A percentile compares a stretch with the other conserved stretches of the same genome.
phyloP scores from a whole-genome alignment of 352 stramenopile species.

The Pythium brachiatum region DNA sequence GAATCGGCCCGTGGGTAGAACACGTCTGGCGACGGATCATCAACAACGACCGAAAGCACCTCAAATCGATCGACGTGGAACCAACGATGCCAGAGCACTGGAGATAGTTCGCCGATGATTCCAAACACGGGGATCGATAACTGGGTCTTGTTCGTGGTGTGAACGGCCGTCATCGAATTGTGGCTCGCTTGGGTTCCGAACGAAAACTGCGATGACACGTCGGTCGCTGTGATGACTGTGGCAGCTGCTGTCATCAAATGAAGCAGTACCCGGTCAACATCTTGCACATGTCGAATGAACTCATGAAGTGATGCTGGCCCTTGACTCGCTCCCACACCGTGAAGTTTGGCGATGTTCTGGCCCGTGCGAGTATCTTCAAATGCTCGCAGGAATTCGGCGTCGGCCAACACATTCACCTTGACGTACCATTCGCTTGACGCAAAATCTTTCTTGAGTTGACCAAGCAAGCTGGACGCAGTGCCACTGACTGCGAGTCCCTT shows the following conservation, averaged over 20 bases:
- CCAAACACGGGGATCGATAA: constrained; percentile 83
- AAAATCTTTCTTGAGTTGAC: constrained; percentile 17
- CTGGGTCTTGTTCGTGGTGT: constrained; percentile 40
- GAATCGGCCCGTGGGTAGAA: constrained; percentile 46
- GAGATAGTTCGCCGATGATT: constrained; percentile 84
- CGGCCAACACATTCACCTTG: constrained; percentile 82
- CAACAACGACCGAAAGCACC: constrained; percentile 69
- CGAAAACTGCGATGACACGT: constrained; percentile 58
- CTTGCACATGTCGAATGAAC: constrained; percentile 84
- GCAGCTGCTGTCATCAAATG: constrained; percentile 73
- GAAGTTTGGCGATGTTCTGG: background rate
- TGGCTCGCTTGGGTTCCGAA: constrained; percentile 53
- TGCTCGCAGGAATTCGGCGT: constrained; percentile 78
- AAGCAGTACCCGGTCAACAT: constrained; percentile 81
- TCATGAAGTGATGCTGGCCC: constrained; percentile 62
- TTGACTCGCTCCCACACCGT: constrained; percentile 6
- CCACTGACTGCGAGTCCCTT: constrained; percentile 1
- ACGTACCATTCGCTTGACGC: constrained; percentile 71
- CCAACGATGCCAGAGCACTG: constrained; percentile 88
- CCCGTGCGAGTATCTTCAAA: constrained; percentile 50
- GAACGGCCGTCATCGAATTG: constrained; percentile 13
- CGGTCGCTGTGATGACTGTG: constrained; percentile 32
- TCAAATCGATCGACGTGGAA: constrained; percentile 89
- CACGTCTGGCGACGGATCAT: constrained; percentile 50
- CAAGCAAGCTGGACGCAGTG: background rate